A percentile compares a stretch with the other conserved stretches of the same genome.
Evolutionary conservation across 768 basidiomycete species (phyloP).

Genomic region (Mycena capillaripes): DNA sequence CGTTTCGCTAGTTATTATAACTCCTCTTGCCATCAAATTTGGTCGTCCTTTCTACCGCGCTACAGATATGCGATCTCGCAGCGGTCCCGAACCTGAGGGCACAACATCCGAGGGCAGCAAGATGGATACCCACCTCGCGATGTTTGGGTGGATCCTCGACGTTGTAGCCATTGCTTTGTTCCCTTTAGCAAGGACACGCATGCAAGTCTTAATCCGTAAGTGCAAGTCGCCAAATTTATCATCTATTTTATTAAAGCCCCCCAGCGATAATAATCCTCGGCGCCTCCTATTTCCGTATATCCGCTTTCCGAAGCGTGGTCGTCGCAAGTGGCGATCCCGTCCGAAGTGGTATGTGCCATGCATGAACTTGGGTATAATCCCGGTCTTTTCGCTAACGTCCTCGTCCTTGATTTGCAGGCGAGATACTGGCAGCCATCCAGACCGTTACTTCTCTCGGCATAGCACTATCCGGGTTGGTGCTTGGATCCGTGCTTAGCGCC

Average conservation of each 20-base stretch:
- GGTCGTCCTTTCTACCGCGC: neutral
- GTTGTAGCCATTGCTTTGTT: neutral
- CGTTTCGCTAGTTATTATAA: slow-evolving; percentile 1
- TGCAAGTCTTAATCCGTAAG: neutral
- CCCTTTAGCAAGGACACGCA: neutral
- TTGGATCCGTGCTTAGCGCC: slow-evolving; percentile 4
- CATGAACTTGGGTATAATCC: no score
- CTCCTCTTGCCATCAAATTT: neutral
- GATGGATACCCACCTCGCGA: slow-evolving; percentile 16
- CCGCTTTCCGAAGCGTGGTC: slow-evolving; percentile 15
- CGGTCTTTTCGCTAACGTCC: neutral
- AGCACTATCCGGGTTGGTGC: slow-evolving; percentile 6
- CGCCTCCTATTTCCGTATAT: slow-evolving; percentile 12
- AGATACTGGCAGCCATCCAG: slow-evolving; percentile 7
- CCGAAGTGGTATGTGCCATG: slow-evolving; percentile 7
- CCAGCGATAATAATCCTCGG: neutral
- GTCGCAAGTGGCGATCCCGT: slow-evolving; percentile 9
- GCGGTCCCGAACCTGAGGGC: neutral
- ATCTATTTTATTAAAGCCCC: neutral
- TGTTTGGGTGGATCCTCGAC: slow-evolving; percentile 10
- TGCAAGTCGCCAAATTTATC: neutral
- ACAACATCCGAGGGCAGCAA: slow-evolving; percentile 1
- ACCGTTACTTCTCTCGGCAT: slow-evolving; percentile 2
- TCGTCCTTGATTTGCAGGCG: neutral
- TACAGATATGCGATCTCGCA: no score